A percentile compares a stretch with the other conserved stretches of the same genome.
Conservation (phyloP, 768 basidiomycete genomes). For the Lactarius trivialis region DNA sequence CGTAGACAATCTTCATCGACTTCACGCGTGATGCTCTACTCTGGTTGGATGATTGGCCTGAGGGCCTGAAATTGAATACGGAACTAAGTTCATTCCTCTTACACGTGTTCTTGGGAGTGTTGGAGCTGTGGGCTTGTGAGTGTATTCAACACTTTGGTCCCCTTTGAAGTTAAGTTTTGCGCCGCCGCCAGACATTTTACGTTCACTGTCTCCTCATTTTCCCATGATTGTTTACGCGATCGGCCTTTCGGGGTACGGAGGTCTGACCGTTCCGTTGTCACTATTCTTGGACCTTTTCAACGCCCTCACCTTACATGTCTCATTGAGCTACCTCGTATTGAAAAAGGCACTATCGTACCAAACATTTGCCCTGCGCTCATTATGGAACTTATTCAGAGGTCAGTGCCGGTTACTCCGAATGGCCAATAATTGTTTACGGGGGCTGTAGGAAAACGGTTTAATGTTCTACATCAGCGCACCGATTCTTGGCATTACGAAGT, state of each 20-base stretch:
- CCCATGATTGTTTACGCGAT: conserved; percentile 14
- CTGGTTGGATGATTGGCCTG: conserved; percentile 96
- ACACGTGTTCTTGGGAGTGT: conserved; percentile 58
- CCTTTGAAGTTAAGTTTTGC: background rate
- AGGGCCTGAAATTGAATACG: conserved; percentile 91
- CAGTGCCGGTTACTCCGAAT: conserved; percentile 17
- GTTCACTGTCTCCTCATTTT: conserved; percentile 8
- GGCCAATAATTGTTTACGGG: background rate
- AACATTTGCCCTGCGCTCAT: conserved; percentile 49
- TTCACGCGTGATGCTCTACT: conserved; percentile 47
- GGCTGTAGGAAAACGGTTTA: conserved; percentile 73
- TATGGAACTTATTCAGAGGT: conserved; percentile 94
- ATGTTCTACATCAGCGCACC: conserved; percentile 77
- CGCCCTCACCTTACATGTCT: conserved; percentile 65
- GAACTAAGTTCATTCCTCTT: conserved; percentile 85
- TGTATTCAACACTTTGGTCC: conserved; percentile 12
- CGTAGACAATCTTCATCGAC: conserved; percentile 39
- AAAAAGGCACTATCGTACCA: conserved; percentile 55
- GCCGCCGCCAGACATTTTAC: background rate
- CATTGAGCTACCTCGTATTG: conserved; percentile 59
- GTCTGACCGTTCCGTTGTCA: conserved; percentile 14
- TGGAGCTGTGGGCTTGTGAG: conserved; percentile 70
- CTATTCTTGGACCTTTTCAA: conserved; percentile 36
- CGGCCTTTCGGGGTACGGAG: conserved; percentile 20
- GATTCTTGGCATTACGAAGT: conserved; percentile 89